Evolutionary conservation across 805 yeast genomes (phyloP).

Genomic region (Ogataea degrootiae): DNA sequence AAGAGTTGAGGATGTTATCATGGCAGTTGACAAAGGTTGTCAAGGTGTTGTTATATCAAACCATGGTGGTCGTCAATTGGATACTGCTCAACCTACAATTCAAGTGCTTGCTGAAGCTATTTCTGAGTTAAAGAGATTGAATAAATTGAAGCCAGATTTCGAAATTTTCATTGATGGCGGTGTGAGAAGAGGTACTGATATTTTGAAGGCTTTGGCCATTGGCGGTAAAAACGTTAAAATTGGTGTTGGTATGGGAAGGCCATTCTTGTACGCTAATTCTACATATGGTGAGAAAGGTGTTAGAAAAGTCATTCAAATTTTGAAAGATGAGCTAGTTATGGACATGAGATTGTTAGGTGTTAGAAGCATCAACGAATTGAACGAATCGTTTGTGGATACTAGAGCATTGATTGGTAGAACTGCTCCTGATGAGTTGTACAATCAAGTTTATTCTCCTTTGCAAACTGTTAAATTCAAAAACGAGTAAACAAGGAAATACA

Average conservation of each 20-base stretch:
- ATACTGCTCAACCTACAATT: slow-evolving; percentile 73
- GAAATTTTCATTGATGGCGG: slow-evolving; percentile 68
- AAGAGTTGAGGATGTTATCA: slow-evolving; percentile 69
- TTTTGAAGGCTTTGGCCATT: slow-evolving; percentile 59
- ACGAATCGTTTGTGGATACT: slow-evolving; percentile 57
- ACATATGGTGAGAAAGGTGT: slow-evolving; percentile 65
- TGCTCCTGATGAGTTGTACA: slow-evolving; percentile 29
- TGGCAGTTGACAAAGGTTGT: slow-evolving; percentile 67
- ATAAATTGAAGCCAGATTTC: slow-evolving; percentile 44
- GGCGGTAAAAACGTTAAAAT: slow-evolving; percentile 70
- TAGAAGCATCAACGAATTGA: slow-evolving; percentile 51
- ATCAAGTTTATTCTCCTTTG: slow-evolving; percentile 26
- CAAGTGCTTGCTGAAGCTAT: slow-evolving; percentile 69
- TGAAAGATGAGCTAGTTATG: slow-evolving; percentile 68
- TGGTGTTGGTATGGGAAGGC: slow-evolving; percentile 69
- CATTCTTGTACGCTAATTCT: slow-evolving; percentile 59
- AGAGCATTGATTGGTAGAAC: slow-evolving; percentile 30
- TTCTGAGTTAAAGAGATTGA: slow-evolving; percentile 41
- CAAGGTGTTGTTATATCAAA: slow-evolving; percentile 81
- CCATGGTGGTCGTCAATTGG: slow-evolving; percentile 89
- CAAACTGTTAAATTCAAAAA: slow-evolving; percentile 26
- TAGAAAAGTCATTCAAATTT: slow-evolving; percentile 50
- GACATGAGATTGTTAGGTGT: slow-evolving; percentile 80
- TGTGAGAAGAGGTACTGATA: slow-evolving; percentile 62
- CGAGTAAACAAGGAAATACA: slow-evolving; percentile 10